Evolutionary conservation across 2,329 filamentous ascomycete species (phyloP).

Genomic region (Sporothrix humicola): DNA sequence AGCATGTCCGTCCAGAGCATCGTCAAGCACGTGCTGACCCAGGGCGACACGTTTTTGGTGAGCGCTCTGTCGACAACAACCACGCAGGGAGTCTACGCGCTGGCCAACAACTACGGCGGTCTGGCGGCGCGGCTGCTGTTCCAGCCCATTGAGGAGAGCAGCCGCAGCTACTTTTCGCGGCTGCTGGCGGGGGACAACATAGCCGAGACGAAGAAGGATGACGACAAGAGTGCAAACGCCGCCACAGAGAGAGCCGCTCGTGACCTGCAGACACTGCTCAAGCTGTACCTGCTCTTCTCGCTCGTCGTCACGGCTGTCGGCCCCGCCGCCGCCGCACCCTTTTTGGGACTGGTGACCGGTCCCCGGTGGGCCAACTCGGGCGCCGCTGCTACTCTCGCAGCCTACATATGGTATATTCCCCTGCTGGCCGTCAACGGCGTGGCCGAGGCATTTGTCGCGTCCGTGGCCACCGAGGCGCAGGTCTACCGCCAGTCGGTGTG

Average conservation of each 20-base stretch:
- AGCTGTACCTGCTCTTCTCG: constrained; percentile 75
- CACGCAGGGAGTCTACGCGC: constrained; percentile 88
- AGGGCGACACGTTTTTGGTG: constrained; percentile 91
- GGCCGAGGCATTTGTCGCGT: constrained; percentile 89
- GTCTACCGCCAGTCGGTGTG: constrained; percentile 78
- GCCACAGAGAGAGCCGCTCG: constrained; percentile 48
- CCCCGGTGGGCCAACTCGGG: constrained; percentile 74
- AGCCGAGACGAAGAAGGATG: not conserved
- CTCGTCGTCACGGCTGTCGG: constrained; percentile 72
- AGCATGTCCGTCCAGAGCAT: constrained; percentile 87
- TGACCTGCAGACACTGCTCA: constrained; percentile 69
- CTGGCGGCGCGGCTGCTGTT: constrained; percentile 87
- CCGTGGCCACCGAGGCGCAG: constrained; percentile 76
- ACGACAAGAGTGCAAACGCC: not conserved
- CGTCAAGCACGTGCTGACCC: constrained; percentile 91
- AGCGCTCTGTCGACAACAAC: constrained; percentile 75
- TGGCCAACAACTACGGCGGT: constrained; percentile 94
- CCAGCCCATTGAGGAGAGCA: constrained; percentile 94
- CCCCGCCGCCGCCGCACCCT: constrained; percentile 73
- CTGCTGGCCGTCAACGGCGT: constrained; percentile 91
- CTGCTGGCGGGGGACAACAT: constrained; percentile 59
- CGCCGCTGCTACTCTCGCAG: constrained; percentile 63
- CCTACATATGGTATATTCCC: constrained; percentile 92
- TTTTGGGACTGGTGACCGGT: constrained; percentile 78
- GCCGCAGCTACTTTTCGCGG: constrained; percentile 85